Percentiles rank a stretch among this genome's conserved stretches.
Conservation (phyloP, 106 monocot genomes). For the Allium cepa region DNA sequence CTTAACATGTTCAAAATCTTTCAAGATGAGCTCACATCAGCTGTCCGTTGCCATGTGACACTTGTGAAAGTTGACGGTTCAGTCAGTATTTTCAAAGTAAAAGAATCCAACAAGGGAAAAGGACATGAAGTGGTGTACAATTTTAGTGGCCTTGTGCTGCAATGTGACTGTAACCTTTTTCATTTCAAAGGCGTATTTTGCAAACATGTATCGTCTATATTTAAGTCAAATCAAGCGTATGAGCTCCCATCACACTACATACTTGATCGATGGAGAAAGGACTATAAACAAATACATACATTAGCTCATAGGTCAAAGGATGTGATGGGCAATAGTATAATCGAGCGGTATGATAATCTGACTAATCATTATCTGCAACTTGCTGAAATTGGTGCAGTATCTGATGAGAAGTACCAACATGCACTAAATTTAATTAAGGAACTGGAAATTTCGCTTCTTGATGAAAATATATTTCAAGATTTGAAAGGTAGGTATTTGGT, state of each 20-base stretch:
- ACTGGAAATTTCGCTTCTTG: conserved; percentile 28
- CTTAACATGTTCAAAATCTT: conserved; percentile 34
- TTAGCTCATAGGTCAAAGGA: conserved; percentile 26
- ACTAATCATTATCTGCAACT: conserved; percentile 28
- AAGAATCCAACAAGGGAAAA: conserved; percentile 19
- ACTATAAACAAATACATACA: conserved; percentile 30
- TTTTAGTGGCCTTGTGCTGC: conserved; percentile 14
- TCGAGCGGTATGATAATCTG: conserved; percentile 46
- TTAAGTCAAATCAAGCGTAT: conserved; percentile 35
- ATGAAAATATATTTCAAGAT: conserved; percentile 32
- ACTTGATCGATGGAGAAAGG: conserved; percentile 39
- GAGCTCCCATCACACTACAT: conserved; percentile 36
- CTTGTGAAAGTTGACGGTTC: conserved; percentile 27
- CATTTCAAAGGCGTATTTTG: conserved; percentile 42
- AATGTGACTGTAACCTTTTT: conserved; percentile 36
- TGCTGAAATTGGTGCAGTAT: conserved; percentile 23
- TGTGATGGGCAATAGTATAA: conserved; percentile 12
- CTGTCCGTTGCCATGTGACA: conserved; percentile 22
- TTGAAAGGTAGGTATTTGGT: conserved; percentile 22
- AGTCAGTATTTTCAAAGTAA: conserved; percentile 30
- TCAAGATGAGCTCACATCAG: conserved; percentile 42
- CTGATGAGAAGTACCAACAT: conserved; percentile 34
- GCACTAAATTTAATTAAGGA: conserved; percentile 23
- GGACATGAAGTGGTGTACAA: conserved; percentile 35
- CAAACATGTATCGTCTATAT: conserved; percentile 37